These are phyloP conservation scores for Didymella lethalis DNA, from an alignment of 2,329 filamentous ascomycete genomes.

Conservation along the genomic window DNA sequence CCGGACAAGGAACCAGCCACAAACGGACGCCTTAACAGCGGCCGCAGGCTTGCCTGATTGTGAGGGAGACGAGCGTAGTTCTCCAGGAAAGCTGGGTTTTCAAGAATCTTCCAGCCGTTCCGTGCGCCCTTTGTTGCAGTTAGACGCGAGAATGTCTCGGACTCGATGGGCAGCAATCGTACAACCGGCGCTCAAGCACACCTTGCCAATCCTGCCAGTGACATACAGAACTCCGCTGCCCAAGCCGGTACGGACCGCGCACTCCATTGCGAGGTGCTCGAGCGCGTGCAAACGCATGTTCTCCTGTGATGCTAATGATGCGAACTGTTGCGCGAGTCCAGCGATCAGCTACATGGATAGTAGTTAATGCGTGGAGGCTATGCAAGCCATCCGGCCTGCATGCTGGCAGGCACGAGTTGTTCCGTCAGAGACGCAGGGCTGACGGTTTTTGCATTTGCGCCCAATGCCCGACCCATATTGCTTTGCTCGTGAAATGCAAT, in stretches of 20 bases:
- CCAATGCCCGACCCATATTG: constrained; percentile 39
- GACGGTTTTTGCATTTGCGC: constrained; percentile 34
- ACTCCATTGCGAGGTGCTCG: constrained; percentile 8
- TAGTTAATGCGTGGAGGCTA: constrained; percentile 29
- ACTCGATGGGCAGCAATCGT: constrained; percentile 38
- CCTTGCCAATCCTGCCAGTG: constrained; percentile 6
- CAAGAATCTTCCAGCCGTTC: constrained; percentile 6
- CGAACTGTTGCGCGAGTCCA: constrained; percentile 14
- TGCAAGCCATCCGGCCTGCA: constrained; percentile 29
- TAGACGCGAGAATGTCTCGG: constrained; percentile 25
- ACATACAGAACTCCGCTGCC: neutral
- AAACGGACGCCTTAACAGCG: constrained; percentile 13
- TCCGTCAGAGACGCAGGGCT: constrained; percentile 32
- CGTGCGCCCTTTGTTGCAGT: constrained; percentile 11
- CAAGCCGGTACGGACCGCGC: constrained; percentile 9
- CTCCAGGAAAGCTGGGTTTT: neutral
- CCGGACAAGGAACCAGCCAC: constrained; percentile 22
- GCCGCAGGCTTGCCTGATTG: constrained; percentile 14
- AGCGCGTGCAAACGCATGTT: constrained; percentile 14
- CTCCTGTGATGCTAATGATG: constrained; percentile 7
- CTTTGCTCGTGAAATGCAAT: constrained; percentile 9
- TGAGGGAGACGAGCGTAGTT: neutral
- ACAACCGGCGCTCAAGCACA: constrained; percentile 26
- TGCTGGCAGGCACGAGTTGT: constrained; percentile 7
- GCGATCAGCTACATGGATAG: constrained; percentile 15